These are phyloP conservation scores for Pyrenopolyporus hunteri DNA, from an alignment of 495 filamentous ascomycete genomes.

Conservation along the genomic window DNA sequence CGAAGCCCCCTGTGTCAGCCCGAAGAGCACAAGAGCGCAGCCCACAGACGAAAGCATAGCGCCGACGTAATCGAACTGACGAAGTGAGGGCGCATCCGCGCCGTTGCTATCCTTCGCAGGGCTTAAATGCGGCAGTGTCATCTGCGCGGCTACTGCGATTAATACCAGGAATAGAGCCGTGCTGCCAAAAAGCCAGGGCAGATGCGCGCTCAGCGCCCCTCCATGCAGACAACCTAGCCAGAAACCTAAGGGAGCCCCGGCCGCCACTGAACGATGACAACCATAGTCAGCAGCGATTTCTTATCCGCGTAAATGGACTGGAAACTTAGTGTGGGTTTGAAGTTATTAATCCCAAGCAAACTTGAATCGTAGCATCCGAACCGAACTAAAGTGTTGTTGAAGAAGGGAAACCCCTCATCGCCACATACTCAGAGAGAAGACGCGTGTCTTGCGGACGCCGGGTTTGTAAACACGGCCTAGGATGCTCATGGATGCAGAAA, in stretches of 20 bases:
- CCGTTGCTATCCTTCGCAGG: conserved; percentile 38
- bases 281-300: neutral
- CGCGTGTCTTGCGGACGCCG: conserved; percentile 62
- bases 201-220: conserved; percentile 53
- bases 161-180: conserved; percentile 61
- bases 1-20: conserved; percentile 59
- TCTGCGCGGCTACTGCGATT: conserved; percentile 58
- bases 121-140: conserved; percentile 47
- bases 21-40: conserved; percentile 60
- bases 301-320: too few species aligned
- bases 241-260: conserved; percentile 60
- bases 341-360: neutral
- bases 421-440: conserved; percentile 57
- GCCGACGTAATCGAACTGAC: conserved; percentile 56
- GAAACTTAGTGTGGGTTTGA: neutral
- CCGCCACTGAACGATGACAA: conserved; percentile 55
- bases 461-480: conserved; percentile 60
- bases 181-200: conserved; percentile 56
- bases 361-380: neutral
- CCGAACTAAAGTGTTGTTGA: neutral
- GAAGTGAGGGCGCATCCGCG: conserved; percentile 30
- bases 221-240: conserved; percentile 40
- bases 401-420: neutral
- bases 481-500: conserved; percentile 66
- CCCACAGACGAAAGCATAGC: conserved; percentile 51